Conservation (phyloP, 495 filamentous ascomycete genomes). For the Astrothelium subdiscretum region DNA sequence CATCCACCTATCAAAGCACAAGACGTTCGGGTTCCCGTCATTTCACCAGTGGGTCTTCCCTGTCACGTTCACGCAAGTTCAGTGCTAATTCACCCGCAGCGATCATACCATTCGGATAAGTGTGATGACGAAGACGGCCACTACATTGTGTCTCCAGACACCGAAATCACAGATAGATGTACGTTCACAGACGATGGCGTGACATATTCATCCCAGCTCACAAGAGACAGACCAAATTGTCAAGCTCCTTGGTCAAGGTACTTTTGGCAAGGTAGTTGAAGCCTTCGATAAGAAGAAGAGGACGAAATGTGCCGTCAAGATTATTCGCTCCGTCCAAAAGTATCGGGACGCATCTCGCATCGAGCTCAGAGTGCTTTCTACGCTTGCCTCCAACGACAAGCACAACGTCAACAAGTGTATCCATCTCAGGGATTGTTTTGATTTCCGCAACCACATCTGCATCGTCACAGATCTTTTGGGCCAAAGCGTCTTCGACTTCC, state of each 20-base stretch:
- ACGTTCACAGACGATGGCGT: constrained; percentile 29
- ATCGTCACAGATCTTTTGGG: constrained; percentile 95
- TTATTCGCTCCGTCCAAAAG: constrained; percentile 95
- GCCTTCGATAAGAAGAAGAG: constrained; percentile 66
- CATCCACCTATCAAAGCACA: constrained; percentile 84
- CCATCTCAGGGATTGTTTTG: constrained; percentile 92
- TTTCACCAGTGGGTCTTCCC: constrained; percentile 62
- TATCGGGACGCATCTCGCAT: constrained; percentile 96
- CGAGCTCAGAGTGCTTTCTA: constrained; percentile 84
- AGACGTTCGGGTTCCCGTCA: constrained; percentile 72
- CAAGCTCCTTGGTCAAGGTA: constrained; percentile 86
- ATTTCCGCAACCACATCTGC: constrained; percentile 95
- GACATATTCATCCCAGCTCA: constrained; percentile 4
- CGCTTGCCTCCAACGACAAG: constrained; percentile 77
- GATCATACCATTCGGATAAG: constrained; percentile 31
- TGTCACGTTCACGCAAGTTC: background rate
- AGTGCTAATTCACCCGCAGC: background rate
- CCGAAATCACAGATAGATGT: constrained; percentile 81
- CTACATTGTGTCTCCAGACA: constrained; percentile 79
- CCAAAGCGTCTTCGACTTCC: constrained; percentile 95
- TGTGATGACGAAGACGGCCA: constrained; percentile 95
- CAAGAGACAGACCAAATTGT: constrained; percentile 60
- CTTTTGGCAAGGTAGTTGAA: constrained; percentile 95
- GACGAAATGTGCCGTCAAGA: constrained; percentile 84
- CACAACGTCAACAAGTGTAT: constrained; percentile 94